phyloP scores from a whole-genome alignment of 208 protist genomes.

The Porcisia hertigi region DNA sequence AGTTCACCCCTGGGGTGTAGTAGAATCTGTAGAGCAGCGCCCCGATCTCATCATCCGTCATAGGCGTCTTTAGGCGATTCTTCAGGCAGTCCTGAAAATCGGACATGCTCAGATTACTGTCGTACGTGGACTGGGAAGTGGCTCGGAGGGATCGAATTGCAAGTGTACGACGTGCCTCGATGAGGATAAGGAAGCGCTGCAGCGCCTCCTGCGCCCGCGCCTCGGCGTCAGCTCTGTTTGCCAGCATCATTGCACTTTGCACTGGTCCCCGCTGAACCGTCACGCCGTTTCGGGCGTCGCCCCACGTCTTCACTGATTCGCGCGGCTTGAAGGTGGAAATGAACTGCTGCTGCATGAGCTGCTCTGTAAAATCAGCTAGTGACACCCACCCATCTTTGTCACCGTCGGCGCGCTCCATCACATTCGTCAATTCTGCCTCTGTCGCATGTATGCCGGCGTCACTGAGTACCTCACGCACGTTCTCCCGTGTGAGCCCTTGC shows the following conservation, averaged over 20 bases:
- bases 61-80: conserved; percentile 57
- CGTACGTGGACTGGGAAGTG: conserved; percentile 58
- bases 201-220: conserved; percentile 61
- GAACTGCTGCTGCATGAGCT: conserved; percentile 81
- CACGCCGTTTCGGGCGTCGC: conserved; percentile 17
- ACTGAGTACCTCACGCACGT: conserved; percentile 63
- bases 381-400: conserved; percentile 82
- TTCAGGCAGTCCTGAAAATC: conserved; percentile 69
- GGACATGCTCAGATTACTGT: conserved; percentile 76
- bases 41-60: conserved; percentile 72
- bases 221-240: conserved; percentile 30
- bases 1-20: conserved; percentile 51
- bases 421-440: conserved; percentile 46
- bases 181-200: conserved; percentile 68
- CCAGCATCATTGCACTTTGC: conserved; percentile 47
- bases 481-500: conserved; percentile 56
- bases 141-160: conserved; percentile 71
- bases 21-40: conserved; percentile 87
- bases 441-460: conserved; percentile 55
- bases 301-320: conserved; percentile 27
- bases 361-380: conserved; percentile 81
- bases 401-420: conserved; percentile 70
- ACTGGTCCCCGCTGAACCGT: conserved; percentile 43
- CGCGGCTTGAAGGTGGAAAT: conserved; percentile 70
- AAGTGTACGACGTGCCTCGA: conserved; percentile 75